phyloP scores from a whole-genome alignment of 192 early-diverging fungal species.

The Backusella australiensis region DNA sequence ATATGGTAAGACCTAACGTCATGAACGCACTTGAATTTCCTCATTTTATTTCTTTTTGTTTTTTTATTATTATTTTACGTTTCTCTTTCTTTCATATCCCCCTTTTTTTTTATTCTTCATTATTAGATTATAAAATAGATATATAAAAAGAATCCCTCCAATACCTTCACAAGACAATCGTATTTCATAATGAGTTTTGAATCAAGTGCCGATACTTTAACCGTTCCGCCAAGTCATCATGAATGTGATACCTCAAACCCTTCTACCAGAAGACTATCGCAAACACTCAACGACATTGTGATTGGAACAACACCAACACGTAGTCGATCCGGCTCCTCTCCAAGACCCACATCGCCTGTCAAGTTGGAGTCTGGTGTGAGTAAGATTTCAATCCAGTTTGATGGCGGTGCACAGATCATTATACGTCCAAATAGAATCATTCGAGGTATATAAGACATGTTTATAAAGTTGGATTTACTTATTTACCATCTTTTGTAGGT shows the following conservation, averaged over 20 bases:
- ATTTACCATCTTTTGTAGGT: not conserved
- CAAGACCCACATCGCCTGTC: not conserved
- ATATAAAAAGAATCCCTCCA: not conserved
- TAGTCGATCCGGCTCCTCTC: not conserved
- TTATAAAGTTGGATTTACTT: too few species aligned
- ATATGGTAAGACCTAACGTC: not conserved
- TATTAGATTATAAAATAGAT: not conserved
- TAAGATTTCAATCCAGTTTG: conserved; percentile 6
- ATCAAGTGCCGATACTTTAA: not conserved
- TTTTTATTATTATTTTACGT: not conserved
- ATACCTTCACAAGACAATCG: not conserved
- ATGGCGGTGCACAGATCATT: conserved; percentile 22
- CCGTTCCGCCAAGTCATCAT: not conserved
- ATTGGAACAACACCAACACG: not conserved
- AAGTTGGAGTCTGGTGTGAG: not conserved
- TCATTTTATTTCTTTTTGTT: not conserved
- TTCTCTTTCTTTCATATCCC: not conserved
- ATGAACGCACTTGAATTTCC: not conserved
- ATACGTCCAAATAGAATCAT: conserved; percentile 28
- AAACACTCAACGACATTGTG: conserved; percentile 12
- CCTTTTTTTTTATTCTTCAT: not conserved
- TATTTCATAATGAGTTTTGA: not conserved
- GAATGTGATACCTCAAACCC: not conserved
- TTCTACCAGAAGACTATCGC: conserved; percentile 8
- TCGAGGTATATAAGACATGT: conserved; percentile 10